Evolutionary conservation across 441 rosid species (phyloP).

Genomic region (Erysimum pusillum): DNA sequence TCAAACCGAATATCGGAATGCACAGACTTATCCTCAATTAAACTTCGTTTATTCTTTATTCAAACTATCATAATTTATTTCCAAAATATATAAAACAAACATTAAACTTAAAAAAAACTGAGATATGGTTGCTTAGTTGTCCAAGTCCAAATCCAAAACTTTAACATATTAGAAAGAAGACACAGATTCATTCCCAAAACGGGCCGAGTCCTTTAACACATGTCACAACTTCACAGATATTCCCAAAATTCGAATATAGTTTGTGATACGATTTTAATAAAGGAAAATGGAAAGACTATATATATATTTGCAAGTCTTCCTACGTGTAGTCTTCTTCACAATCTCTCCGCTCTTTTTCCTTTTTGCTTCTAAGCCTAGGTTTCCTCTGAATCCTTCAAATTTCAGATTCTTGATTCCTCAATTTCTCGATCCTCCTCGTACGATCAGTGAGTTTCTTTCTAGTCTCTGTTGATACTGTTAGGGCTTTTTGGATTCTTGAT

Average conservation of each 20-base stretch:
- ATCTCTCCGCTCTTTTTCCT: not conserved
- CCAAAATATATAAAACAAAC: too few species aligned
- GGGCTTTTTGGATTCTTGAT: not conserved
- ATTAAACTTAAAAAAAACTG: not conserved
- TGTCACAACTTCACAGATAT: slow-evolving; percentile 3
- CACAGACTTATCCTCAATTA: too few species aligned
- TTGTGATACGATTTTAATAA: not conserved
- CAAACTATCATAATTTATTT: too few species aligned
- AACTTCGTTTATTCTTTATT: too few species aligned
- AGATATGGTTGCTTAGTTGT: slow-evolving; percentile 21
- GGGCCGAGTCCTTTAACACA: slow-evolving; percentile 17
- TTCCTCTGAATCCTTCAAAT: slow-evolving; percentile 20
- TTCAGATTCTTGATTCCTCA: not conserved
- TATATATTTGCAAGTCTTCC: slow-evolving; percentile 1
- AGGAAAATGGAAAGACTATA: slow-evolving; percentile 8
- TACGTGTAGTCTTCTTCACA: slow-evolving; percentile 20
- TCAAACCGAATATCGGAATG: too few species aligned
- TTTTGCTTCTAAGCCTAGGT: slow-evolving; percentile 30
- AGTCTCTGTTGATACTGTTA: not conserved
- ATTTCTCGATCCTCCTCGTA: not conserved
- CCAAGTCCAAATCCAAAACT: slow-evolving; percentile 10
- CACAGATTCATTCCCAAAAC: slow-evolving; percentile 11
- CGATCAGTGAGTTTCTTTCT: slow-evolving; percentile 24
- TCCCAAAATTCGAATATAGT: slow-evolving; percentile 14
- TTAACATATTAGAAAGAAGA: not conserved